A percentile compares a stretch with the other conserved stretches of the same genome.
These are phyloP conservation scores for Euphorbia tirucalli DNA, from an alignment of 345 rosid genomes.

Conservation along the genomic window DNA sequence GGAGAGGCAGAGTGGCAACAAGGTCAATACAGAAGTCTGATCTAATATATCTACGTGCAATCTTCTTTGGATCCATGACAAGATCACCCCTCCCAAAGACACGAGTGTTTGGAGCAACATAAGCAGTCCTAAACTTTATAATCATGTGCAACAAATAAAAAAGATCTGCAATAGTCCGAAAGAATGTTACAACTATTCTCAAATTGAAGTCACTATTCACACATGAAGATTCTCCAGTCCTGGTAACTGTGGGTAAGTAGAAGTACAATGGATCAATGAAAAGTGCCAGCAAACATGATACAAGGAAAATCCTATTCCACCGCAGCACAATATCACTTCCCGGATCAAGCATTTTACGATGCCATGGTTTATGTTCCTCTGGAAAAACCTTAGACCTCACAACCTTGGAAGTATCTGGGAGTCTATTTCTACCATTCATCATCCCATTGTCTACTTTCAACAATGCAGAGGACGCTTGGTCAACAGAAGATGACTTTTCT, in stretches of 20 bases:
- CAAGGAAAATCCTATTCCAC: constrained; percentile 84
- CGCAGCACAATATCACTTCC: constrained; percentile 72
- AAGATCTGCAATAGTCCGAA: constrained; percentile 76
- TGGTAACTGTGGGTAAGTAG: constrained; percentile 65
- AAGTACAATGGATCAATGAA: constrained; percentile 85
- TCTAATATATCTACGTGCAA: constrained; percentile 65
- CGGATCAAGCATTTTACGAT: constrained; percentile 75
- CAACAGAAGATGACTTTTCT: constrained; percentile 44
- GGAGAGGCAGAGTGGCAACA: constrained; percentile 84
- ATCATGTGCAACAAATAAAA: constrained; percentile 79
- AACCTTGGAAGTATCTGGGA: constrained; percentile 38
- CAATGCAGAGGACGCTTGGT: constrained; percentile 46
- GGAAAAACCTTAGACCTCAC: constrained; percentile 43
- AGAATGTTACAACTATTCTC: constrained; percentile 62
- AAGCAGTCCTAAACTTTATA: constrained; percentile 88
- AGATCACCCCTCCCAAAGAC: constrained; percentile 96
- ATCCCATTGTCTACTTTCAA: constrained; percentile 49
- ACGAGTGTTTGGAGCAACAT: constrained; percentile 73
- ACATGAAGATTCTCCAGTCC: constrained; percentile 37
- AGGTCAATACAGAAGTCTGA: constrained; percentile 84
- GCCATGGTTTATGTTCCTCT: constrained; percentile 49
- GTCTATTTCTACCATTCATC: constrained; percentile 43
- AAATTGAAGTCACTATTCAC: constrained; percentile 61
- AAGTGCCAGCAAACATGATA: constrained; percentile 76
- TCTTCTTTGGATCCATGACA: constrained; percentile 82